Evolutionary conservation across 2,329 filamentous ascomycete species (phyloP), one percentile per base, ranked within the genome.

Genomic region (Cryphonectria carpinicola): DNA sequence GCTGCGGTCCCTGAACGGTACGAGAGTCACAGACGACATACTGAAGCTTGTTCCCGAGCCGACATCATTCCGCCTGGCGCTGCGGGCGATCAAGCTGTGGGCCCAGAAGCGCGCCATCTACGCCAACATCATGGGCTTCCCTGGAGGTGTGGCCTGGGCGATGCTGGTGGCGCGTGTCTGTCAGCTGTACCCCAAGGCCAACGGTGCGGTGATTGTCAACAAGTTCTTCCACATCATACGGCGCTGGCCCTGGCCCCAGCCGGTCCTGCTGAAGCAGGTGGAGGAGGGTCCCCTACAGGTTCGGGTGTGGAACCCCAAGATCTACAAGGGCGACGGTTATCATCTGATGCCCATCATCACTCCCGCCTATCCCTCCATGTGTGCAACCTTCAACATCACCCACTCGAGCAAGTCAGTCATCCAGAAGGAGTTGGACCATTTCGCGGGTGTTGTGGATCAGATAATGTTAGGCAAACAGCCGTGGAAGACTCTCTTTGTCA

Each of bases 301-400:
- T 68, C 90, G 93, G 76, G 92, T 97, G 70, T 99, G 96, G 95
- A 98, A 99, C 77, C 96, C 43, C 41, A 65, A 93, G 87, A 84
- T 94, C 41, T 97, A 97, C 80, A 89, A 90, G 72, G 88, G 89
- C 68, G 96, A 98, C 80, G 88, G 89, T 60, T 93, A 90, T 75
- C 95, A 98, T 80, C 84, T 98, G 67, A 99, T 99, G 96, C 96
- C 96, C 39, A 93, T 99, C 80, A 98, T 99, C 77, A 99, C 96
- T 1, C 96, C 96, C 1, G 95, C 96, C 0, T 98, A 98, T 79
- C 96, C 96, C 3, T 97, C 94, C 65, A 98, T 98, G 95, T 98
- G 96, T 80, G 92, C 96, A 1, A 98, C 96, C 0, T 96, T 97
- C 84, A 98, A 97, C 77, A 91, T 99, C 72, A 95, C 93, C 3